phyloP scores from a whole-genome alignment of 345 rosid species.

The Ricinus communis region DNA sequence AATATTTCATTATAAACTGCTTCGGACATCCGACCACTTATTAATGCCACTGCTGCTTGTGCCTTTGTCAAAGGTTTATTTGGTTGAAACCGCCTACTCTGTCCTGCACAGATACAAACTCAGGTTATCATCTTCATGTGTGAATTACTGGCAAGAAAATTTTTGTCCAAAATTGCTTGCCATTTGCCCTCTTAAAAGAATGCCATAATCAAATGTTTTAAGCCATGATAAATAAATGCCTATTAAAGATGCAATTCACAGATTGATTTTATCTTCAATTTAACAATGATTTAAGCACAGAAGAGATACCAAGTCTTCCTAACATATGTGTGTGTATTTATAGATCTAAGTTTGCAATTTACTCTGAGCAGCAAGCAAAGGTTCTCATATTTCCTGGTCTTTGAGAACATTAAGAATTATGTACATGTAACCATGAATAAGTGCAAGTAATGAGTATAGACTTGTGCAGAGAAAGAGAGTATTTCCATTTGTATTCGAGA shows the following conservation, averaged over 20 bases:
- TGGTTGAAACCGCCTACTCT: constrained; percentile 78
- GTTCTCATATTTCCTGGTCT: neutral
- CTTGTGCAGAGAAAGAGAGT: neutral
- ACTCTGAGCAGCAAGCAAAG: neutral
- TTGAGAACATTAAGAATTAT: neutral
- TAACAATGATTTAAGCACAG: too few relatives aligned
- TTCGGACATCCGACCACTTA: constrained; percentile 65
- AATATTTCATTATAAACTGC: constrained; percentile 60
- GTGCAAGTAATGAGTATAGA: neutral
- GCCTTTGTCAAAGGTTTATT: constrained; percentile 78
- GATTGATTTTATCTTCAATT: too few relatives aligned
- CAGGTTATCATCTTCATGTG: neutral
- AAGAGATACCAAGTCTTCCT: too few relatives aligned
- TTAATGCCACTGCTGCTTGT: constrained; percentile 79
- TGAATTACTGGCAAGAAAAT: constrained; percentile 8
- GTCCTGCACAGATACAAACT: constrained; percentile 49
- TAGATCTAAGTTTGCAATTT: neutral
- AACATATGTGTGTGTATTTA: too few relatives aligned
- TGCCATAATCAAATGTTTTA: neutral
- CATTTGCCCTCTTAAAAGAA: constrained; percentile 4
- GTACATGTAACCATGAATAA: neutral
- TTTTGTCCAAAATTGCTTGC: neutral
- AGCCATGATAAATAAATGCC: neutral
- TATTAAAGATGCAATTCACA: too few relatives aligned
- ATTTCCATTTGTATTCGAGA: neutral